These are phyloP conservation scores for Botrytis hyacinthi DNA, from an alignment of 2,329 filamentous ascomycete species.

Conservation along the genomic window DNA sequence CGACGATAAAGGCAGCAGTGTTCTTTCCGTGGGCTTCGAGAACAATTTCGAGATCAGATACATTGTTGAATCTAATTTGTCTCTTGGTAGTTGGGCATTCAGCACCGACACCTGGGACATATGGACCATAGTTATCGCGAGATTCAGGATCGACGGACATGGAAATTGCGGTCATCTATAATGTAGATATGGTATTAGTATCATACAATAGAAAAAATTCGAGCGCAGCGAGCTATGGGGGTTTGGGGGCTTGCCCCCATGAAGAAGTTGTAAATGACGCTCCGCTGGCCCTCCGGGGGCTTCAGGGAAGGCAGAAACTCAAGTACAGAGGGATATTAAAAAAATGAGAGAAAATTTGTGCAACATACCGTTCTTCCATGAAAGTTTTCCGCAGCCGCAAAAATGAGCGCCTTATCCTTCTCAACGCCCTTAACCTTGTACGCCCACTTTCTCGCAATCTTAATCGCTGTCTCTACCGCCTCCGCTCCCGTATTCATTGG, in stretches of 20 bases:
- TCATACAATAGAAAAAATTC: neutral
- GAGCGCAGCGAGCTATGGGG: conserved; percentile 9
- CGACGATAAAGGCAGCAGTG: conserved; percentile 88
- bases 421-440: conserved; percentile 95
- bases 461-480: conserved; percentile 92
- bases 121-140: conserved; percentile 91
- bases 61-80: conserved; percentile 81
- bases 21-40: conserved; percentile 79
- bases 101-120: conserved; percentile 84
- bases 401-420: conserved; percentile 77
- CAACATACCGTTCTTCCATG: conserved; percentile 83
- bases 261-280: neutral
- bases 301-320: neutral
- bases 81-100: conserved; percentile 71
- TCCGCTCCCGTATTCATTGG: conserved; percentile 98
- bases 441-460: conserved; percentile 95
- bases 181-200: neutral
- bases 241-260: conserved; percentile 8
- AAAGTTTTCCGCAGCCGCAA: conserved; percentile 89
- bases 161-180: conserved; percentile 80
- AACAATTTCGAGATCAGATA: conserved; percentile 73
- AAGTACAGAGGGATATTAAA: neutral
- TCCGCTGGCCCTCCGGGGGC: neutral
- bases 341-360: neutral
- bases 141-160: conserved; percentile 95